Conservation (phyloP, 1,284 basidiomycete species). For the Trichosporon asahii region DNA sequence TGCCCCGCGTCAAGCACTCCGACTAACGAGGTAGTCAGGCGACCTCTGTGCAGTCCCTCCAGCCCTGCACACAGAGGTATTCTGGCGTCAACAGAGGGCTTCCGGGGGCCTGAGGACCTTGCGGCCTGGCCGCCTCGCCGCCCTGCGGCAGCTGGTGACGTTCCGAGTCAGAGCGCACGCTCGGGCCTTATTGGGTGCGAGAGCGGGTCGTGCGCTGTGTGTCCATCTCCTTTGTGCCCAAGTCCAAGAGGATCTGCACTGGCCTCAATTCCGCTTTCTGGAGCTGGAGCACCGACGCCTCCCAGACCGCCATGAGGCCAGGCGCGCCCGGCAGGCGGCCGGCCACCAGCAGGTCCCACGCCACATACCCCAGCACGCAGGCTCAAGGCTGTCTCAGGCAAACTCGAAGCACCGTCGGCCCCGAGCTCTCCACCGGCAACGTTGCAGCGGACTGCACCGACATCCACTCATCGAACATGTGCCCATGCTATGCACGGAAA, state of each 20-base stretch:
- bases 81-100: not conserved
- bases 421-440: not conserved
- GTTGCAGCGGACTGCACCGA: not conserved
- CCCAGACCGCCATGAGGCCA: not conserved
- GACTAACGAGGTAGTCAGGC: not conserved
- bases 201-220: not conserved
- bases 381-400: too few relatives aligned
- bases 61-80: not conserved
- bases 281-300: not conserved
- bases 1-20: not conserved
- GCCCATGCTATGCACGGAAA: not conserved
- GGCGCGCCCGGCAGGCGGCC: not conserved
- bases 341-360: not conserved
- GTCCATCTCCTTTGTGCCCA: not conserved
- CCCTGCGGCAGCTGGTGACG: not conserved
- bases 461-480: not conserved
- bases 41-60: not conserved
- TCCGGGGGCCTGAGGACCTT: not conserved
- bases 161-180: not conserved
- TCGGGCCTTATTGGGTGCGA: conserved; percentile 1
- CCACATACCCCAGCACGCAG: not conserved
- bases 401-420: too few relatives aligned
- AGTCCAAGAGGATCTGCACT: not conserved
- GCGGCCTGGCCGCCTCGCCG: not conserved
- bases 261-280: not conserved